Conservation (phyloP, 2,329 filamentous ascomycete genomes). For the Tolypocladium inflatum region DNA sequence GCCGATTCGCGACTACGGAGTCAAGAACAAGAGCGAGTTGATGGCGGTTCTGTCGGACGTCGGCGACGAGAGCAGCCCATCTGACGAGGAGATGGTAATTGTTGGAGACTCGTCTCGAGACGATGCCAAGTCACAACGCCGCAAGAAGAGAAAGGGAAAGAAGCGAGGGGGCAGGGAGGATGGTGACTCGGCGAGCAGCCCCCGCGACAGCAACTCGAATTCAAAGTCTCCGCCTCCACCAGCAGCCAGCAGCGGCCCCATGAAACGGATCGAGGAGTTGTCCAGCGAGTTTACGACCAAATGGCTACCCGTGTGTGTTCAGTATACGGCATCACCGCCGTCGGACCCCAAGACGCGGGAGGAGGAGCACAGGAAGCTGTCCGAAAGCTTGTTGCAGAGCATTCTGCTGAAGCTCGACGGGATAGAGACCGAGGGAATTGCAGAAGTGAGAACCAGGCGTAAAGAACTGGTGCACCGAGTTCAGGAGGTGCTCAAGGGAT, state of each 20-base stretch:
- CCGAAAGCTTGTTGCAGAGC: conserved; percentile 68
- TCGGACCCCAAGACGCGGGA: conserved; percentile 55
- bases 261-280: conserved; percentile 57
- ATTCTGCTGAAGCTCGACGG: conserved; percentile 69
- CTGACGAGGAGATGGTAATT: conserved; percentile 34
- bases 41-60: conserved; percentile 37
- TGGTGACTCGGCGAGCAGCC: conserved; percentile 32
- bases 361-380: conserved; percentile 66
- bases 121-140: conserved; percentile 24
- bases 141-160: conserved; percentile 30
- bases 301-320: conserved; percentile 54
- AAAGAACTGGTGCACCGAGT: conserved; percentile 67
- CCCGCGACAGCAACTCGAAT: conserved; percentile 32
- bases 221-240: conserved; percentile 17
- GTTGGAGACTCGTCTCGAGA: conserved; percentile 32
- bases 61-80: conserved; percentile 22
- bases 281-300: conserved; percentile 52
- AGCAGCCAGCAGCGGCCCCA: conserved; percentile 23
- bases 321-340: conserved; percentile 55
- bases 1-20: conserved; percentile 48
- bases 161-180: conserved; percentile 31
- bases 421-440: conserved; percentile 63
- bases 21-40: conserved; percentile 52
- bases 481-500: conserved; percentile 53
- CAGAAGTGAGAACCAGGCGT: conserved; percentile 52